A percentile compares a stretch with the other conserved stretches of the same genome.
Conservation (phyloP, 768 basidiomycete genomes). For the Tubosaeta brunneosetosa region DNA sequence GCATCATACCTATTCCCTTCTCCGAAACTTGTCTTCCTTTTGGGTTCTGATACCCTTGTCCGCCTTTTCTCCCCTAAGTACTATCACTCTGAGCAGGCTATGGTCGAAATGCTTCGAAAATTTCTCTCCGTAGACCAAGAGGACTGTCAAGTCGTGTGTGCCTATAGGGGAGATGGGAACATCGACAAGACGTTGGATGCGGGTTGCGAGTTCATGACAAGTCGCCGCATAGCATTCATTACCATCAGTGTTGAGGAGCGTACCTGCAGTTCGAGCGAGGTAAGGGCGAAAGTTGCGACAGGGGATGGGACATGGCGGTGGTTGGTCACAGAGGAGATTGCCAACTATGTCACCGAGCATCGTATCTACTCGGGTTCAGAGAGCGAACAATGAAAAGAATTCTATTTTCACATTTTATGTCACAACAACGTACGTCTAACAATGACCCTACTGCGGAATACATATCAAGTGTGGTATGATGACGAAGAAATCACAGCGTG, state of each 20-base stretch:
- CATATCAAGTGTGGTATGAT: conserved; percentile 4
- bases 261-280: conserved; percentile 65
- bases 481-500: conserved; percentile 20
- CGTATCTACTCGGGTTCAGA: conserved; percentile 37
- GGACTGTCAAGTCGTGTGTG: conserved; percentile 62
- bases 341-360: conserved; percentile 47
- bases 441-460: neutral
- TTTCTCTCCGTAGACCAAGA: conserved; percentile 59
- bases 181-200: conserved; percentile 23
- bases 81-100: conserved; percentile 51
- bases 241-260: conserved; percentile 56
- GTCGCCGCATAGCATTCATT: conserved; percentile 51
- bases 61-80: conserved; percentile 75
- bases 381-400: conserved; percentile 2
- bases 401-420: conserved; percentile 8
- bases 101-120: conserved; percentile 49
- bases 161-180: conserved; percentile 41
- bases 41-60: conserved; percentile 83
- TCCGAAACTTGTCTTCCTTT: conserved; percentile 59
- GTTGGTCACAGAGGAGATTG: conserved; percentile 44
- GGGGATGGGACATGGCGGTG: conserved; percentile 38
- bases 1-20: conserved; percentile 4
- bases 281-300: conserved; percentile 38
- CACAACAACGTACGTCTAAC: neutral
- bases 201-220: conserved; percentile 47